phyloP scores from a whole-genome alignment of 2,329 filamentous ascomycete species.

The Botryotinia globosa region DNA sequence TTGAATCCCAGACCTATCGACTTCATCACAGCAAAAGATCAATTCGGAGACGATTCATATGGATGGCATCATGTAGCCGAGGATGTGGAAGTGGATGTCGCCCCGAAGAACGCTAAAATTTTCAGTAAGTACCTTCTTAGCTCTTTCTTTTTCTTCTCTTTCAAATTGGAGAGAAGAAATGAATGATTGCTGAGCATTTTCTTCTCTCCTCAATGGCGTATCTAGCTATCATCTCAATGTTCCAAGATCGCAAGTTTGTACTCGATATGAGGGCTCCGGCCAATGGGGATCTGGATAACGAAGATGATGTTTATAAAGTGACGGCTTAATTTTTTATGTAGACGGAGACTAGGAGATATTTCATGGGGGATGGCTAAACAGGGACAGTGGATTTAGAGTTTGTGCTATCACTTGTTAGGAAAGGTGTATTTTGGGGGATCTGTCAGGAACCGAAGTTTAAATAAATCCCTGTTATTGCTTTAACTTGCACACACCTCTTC shows the following conservation, averaged over 20 bases:
- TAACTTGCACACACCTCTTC: too few species aligned
- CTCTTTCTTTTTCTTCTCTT: neutral
- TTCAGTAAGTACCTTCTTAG: neutral
- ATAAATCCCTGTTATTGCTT: too few species aligned
- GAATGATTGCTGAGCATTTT: neutral
- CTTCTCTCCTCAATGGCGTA: neutral
- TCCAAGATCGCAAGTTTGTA: neutral
- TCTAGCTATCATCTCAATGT: neutral
- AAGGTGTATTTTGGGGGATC: too few species aligned
- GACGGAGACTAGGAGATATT: neutral
- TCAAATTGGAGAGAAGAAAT: too few species aligned
- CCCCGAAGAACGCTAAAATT: neutral
- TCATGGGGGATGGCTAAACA: accelerated
- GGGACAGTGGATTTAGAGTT: neutral
- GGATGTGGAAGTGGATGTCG: neutral
- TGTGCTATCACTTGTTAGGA: too few species aligned
- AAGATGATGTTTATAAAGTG: neutral
- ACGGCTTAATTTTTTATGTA: neutral
- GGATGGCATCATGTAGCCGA: neutral
- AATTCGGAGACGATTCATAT: neutral
- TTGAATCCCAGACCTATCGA: neutral
- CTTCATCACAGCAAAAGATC: neutral
- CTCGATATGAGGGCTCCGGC: neutral
- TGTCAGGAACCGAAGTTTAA: too few species aligned
- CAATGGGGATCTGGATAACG: neutral